These are phyloP conservation scores for Rickenella mellea DNA, from an alignment of 768 basidiomycete genomes.

Conservation along the genomic window DNA sequence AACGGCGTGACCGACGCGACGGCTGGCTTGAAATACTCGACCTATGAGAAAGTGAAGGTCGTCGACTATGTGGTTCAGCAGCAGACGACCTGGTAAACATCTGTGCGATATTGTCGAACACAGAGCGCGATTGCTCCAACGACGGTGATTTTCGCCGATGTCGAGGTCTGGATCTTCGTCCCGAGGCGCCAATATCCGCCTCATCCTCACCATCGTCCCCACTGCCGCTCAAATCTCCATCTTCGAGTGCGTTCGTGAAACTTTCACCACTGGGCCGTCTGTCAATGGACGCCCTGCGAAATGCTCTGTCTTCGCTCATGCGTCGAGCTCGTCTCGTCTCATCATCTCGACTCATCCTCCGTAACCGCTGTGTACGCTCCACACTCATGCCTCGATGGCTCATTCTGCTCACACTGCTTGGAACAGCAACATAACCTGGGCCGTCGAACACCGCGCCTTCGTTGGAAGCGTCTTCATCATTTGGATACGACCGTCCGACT, in stretches of 20 bases:
- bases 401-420: slow-evolving; percentile 78
- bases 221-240: slow-evolving; percentile 24
- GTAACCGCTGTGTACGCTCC: background rate
- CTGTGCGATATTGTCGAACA: slow-evolving; percentile 59
- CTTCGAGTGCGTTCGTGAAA: slow-evolving; percentile 29
- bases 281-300: slow-evolving; percentile 14
- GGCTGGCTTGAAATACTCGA: no score
- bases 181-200: slow-evolving; percentile 17
- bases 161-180: slow-evolving; percentile 18
- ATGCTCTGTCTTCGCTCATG: slow-evolving; percentile 23
- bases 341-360: slow-evolving; percentile 5
- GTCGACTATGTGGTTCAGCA: slow-evolving; percentile 31
- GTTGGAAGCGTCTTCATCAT: slow-evolving; percentile 42
- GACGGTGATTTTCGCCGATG: slow-evolving; percentile 10
- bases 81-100: slow-evolving; percentile 48
- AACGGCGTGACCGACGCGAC: slow-evolving; percentile 37
- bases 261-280: slow-evolving; percentile 51
- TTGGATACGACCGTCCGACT: slow-evolving; percentile 43
- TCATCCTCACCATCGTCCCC: slow-evolving; percentile 23
- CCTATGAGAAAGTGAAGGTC: slow-evolving; percentile 47
- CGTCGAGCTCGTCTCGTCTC: slow-evolving; percentile 1
- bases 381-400: slow-evolving; percentile 27
- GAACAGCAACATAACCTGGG: slow-evolving; percentile 52
- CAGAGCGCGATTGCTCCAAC: slow-evolving; percentile 23
- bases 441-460: slow-evolving; percentile 57